A percentile compares a stretch with the other conserved stretches of the same genome.
phyloP scores from a whole-genome alignment of 805 yeast species.

The Candida endomychidarum region DNA sequence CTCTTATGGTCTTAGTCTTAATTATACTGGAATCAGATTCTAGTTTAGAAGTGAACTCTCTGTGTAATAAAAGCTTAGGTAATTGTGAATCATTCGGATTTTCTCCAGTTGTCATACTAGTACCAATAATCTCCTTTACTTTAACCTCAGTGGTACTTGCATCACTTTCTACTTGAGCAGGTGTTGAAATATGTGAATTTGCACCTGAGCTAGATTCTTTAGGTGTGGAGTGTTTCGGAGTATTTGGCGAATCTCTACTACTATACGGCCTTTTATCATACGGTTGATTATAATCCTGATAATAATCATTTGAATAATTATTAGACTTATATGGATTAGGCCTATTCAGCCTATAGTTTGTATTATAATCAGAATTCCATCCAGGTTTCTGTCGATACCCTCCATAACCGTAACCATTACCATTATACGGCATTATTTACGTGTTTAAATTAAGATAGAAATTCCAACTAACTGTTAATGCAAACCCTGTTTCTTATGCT shows the following conservation, averaged over 20 bases:
- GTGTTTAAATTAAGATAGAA: neutral
- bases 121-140: constrained; percentile 50
- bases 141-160: neutral
- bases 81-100: constrained; percentile 32
- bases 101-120: constrained; percentile 32
- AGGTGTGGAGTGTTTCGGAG: neutral
- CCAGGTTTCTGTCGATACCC: constrained; percentile 7
- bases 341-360: constrained; percentile 5
- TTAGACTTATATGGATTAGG: neutral
- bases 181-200: neutral
- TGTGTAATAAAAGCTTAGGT: constrained; percentile 30
- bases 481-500: neutral
- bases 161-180: neutral
- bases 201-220: neutral
- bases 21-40: constrained; percentile 14
- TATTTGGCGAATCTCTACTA: neutral
- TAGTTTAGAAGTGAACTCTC: constrained; percentile 17
- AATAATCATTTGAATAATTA: neutral
- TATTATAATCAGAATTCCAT: constrained; percentile 2
- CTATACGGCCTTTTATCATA: constrained; percentile 2
- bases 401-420: constrained; percentile 8
- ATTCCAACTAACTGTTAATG: neutral
- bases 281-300: constrained; percentile 1
- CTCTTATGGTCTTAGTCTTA: constrained; percentile 36
- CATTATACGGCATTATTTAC: constrained; percentile 6